Base-by-base conservation (phyloP, 805 yeast species). In the Metschnikowia kunwiensis region DNA sequence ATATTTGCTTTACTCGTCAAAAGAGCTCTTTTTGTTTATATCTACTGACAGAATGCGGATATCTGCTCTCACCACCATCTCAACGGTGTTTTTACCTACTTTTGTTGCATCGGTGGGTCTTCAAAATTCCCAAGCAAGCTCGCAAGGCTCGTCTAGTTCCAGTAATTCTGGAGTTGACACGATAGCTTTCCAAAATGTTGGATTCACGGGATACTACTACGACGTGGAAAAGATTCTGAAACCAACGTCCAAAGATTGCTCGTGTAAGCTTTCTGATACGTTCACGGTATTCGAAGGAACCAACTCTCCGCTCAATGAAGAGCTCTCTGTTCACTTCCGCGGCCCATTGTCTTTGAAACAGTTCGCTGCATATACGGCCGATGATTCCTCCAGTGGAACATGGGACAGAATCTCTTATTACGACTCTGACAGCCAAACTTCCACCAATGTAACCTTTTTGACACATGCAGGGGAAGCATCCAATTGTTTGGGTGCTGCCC, bases 271-370 rank as follows among this genome's bases (percentile, higher is more conserved):
- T 23, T 60, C 68, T 39, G 40, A 45, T 5, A 55, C 60, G n/a
- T 55, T 63, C 40, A 60, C 67, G 2, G 19, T 51, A 5, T 77
- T 78, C 46, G 60, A 70, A 7, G 91, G 91, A 16, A 39, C 75
- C 15, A 75, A 80, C 51, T 61, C 87, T 18, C 93, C 93, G 5
- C 54, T 82, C 25, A 64, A 81, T 54, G 80, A 74, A 47, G 88
- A 78, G 54, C 65, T 83, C 17, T 78, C 87, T 4, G 86, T 83
- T 11, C 93, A 83, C 55, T 76, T 83, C 57, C 74, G 93, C 63
- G 93, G 93, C 29, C 93, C 93, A 7, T 55, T 83, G 42, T 62
- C 71, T 11, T 65, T 83, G 51, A 58, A 63, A 42, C 71, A 75
- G 49, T 83, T 82, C 54, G 89, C 78, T 5, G 78, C 64, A 47